Base-by-base conservation (phyloP, 345 rosid species). In the Raphanus raphanistrum region DNA sequence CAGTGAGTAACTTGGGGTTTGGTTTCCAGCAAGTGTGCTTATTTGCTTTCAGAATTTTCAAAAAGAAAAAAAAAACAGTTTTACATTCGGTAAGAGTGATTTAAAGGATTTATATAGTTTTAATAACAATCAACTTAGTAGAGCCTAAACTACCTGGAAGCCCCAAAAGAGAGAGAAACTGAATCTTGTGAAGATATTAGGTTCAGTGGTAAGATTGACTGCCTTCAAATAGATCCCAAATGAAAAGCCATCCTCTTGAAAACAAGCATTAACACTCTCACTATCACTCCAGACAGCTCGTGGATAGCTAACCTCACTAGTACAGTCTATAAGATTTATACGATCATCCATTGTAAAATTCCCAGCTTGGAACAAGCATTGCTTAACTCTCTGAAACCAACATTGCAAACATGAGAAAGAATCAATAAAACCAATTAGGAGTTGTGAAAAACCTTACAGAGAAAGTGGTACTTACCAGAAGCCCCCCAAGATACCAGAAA, bases 1-100 rank as follows among this genome's bases (percentile, higher is more conserved):
- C 0, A 84, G 29, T 70, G 85, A 89, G 83, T 90, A 94, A 86
- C 95, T 92, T 8, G 98, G 97, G 26, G 0, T 5, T 79, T 59
- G 96, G 76, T 90, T 94, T 70, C 98, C 98, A 48, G 93, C 96
- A 55, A 94, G 90, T 33, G 97, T 92, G 76, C 97, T 92, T 81
- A 94, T 92, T 94, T 92, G 97, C 97, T 94, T 83, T 80, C 72
- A 10, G 36, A 81, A 52, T 63, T 9, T 63, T 9, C 2, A 38
- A 38, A 38, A 8, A 35, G 9, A 57, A 9, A 72, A 63, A 36
- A 9, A 38, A 10, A 38, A 38, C 29, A 48, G 54, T 6, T 33
- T 55, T 29, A 58, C 55, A 32, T 29, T 35, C 36, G 2, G 3
- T 29, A 62, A 52, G 58, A 21, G 41, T 12, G 38, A 61, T 2